A percentile compares a stretch with the other conserved stretches of the same genome.
Conservation (phyloP, 495 filamentous ascomycete genomes). For the Aspergillus baeticus region DNA sequence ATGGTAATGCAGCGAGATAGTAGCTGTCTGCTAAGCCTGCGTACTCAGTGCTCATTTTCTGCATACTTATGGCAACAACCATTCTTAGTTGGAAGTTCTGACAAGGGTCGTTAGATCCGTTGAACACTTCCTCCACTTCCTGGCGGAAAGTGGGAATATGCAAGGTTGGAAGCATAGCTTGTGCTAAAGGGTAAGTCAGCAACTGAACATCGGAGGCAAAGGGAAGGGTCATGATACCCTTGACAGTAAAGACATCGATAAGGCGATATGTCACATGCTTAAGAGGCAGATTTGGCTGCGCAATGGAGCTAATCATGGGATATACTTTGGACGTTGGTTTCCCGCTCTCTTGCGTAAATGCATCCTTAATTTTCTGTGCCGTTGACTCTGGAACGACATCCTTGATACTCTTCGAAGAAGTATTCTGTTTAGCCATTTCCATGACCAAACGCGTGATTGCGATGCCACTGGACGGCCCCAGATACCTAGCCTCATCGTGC, state of each 20-base stretch:
- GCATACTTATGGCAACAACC: constrained; percentile 89
- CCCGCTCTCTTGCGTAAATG: constrained; percentile 53
- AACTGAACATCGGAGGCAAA: constrained; percentile 5
- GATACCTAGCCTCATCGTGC: constrained; percentile 80
- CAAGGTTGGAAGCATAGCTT: constrained; percentile 78
- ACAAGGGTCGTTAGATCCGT: constrained; percentile 70
- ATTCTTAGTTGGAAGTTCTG: constrained; percentile 84
- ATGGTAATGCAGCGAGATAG: constrained; percentile 81
- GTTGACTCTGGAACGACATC: constrained; percentile 77
- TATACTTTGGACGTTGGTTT: constrained; percentile 69
- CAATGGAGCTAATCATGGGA: constrained; percentile 72
- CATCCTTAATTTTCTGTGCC: constrained; percentile 56
- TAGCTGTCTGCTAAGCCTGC: constrained; percentile 87
- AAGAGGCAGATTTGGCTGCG: constrained; percentile 67
- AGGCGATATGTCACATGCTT: constrained; percentile 66
- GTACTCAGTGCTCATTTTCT: constrained; percentile 78
- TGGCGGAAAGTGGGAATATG: constrained; percentile 78
- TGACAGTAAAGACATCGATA: constrained; percentile 75
- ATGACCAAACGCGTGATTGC: constrained; percentile 91
- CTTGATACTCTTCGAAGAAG: constrained; percentile 78
- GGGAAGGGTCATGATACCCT: constrained; percentile 58
- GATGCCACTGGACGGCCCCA: constrained; percentile 90
- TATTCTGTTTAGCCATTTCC: constrained; percentile 88
- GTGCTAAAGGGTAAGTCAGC: constrained; percentile 53
- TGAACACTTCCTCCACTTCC: constrained; percentile 77